Percentiles rank a stretch among this genome's conserved stretches.
These are phyloP conservation scores for Cyclotella cryptica DNA, from an alignment of 108 stramenopile genomes.

Conservation along the genomic window DNA sequence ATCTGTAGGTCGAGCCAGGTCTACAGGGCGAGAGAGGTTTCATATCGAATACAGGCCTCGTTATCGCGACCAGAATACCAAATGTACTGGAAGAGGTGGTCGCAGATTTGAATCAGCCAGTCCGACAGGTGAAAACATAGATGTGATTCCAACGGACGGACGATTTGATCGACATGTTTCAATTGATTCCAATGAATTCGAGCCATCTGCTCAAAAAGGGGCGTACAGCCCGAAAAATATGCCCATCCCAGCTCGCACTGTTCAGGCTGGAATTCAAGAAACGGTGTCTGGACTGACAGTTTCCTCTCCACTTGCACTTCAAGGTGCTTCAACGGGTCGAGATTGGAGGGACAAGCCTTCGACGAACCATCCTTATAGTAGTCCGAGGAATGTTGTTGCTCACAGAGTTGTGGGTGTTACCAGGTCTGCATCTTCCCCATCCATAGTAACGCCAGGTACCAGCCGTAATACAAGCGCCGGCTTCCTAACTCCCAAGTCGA, in stretches of 20 bases:
- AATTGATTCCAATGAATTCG: not conserved
- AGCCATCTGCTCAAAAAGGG: not conserved
- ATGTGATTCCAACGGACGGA: not conserved
- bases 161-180: not conserved
- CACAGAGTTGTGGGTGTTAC: not conserved
- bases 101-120: not conserved
- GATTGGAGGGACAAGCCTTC: not conserved
- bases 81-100: not conserved
- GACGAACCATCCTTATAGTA: not conserved
- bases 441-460: not conserved
- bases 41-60: conserved; percentile 7
- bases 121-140: no score
- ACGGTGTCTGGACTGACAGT: conserved; percentile 3
- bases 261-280: conserved; percentile 1
- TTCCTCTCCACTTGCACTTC: not conserved
- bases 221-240: not conserved
- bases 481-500: conserved; percentile 2
- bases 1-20: not conserved
- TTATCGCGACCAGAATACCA: not conserved
- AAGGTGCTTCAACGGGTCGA: not conserved
- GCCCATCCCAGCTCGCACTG: no score
- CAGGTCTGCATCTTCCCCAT: not conserved
- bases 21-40: not conserved
- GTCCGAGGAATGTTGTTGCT: not conserved
- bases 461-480: not conserved